Percentiles rank a stretch among this genome's conserved stretches.
These are phyloP conservation scores for Aspergillus sp. DNA, from an alignment of 2,329 filamentous ascomycete species.

Conservation along the genomic window DNA sequence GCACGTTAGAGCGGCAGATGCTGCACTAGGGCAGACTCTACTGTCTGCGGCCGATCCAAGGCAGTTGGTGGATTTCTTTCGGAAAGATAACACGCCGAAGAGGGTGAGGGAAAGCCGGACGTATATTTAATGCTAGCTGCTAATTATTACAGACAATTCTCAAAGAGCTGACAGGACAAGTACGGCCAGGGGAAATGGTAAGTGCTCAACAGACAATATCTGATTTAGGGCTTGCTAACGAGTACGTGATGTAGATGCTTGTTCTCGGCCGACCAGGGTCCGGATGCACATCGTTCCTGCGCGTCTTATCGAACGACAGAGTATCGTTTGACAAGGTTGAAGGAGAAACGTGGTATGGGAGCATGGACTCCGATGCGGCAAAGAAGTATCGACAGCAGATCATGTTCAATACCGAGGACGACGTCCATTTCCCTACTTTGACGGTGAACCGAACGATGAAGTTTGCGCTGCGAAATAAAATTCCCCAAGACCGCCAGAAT, in stretches of 20 bases:
- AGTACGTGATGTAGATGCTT: slow-evolving; percentile 47
- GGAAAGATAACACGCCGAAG: slow-evolving; percentile 22
- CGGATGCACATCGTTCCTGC: slow-evolving; percentile 70
- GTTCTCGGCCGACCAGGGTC: slow-evolving; percentile 67
- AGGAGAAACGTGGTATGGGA: slow-evolving; percentile 55
- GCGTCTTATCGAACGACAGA: slow-evolving; percentile 65
- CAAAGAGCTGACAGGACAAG: slow-evolving; percentile 40
- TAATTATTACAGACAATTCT: slow-evolving; percentile 36
- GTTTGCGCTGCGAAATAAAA: slow-evolving; percentile 63
- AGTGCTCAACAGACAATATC: background rate
- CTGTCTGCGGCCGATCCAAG: slow-evolving; percentile 34
- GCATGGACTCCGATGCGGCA: slow-evolving; percentile 49
- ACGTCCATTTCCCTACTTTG: slow-evolving; percentile 72
- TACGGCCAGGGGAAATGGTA: slow-evolving; percentile 47
- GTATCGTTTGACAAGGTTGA: slow-evolving; percentile 58
- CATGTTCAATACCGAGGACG: slow-evolving; percentile 75
- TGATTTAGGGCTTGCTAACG: background rate
- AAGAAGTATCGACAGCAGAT: slow-evolving; percentile 46
- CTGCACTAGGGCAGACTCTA: slow-evolving; percentile 36
- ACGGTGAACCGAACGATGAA: slow-evolving; percentile 72
- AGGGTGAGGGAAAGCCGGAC: slow-evolving; percentile 21
- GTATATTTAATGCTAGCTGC: no score
- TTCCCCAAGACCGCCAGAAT: slow-evolving; percentile 29
- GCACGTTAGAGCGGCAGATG: slow-evolving; percentile 36
- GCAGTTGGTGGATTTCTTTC: slow-evolving; percentile 25